These are phyloP conservation scores for Penicillium steckii DNA, from an alignment of 495 filamentous ascomycete genomes.

Conservation along the genomic window DNA sequence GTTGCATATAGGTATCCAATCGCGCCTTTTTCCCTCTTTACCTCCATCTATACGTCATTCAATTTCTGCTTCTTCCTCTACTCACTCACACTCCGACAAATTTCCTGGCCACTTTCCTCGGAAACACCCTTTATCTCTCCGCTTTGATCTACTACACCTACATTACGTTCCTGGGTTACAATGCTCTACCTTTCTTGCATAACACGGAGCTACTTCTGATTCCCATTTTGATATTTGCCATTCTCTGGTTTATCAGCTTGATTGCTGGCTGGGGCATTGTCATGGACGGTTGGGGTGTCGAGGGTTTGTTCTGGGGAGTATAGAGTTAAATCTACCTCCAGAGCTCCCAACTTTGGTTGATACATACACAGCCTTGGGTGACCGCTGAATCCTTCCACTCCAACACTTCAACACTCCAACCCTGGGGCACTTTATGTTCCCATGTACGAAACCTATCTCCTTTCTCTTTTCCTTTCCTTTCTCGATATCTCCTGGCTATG, in stretches of 20 bases:
- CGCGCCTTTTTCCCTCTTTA: slow-evolving; percentile 74
- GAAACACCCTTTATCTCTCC: slow-evolving; percentile 69
- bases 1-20: slow-evolving; percentile 57
- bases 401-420: background rate
- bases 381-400: background rate
- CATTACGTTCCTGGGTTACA: slow-evolving; percentile 75
- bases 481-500: slow-evolving; percentile 14
- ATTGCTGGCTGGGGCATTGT: slow-evolving; percentile 48
- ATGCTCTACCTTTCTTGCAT: slow-evolving; percentile 70
- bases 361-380: slow-evolving; percentile 2
- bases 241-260: slow-evolving; percentile 64
- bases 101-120: slow-evolving; percentile 62
- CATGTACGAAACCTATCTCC: slow-evolving; percentile 17
- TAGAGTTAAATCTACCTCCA: slow-evolving; percentile 12
- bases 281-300: slow-evolving; percentile 42
- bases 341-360: too few species aligned
- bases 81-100: slow-evolving; percentile 42
- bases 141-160: slow-evolving; percentile 70
- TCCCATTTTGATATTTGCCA: slow-evolving; percentile 57
- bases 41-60: slow-evolving; percentile 69
- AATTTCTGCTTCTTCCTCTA: slow-evolving; percentile 69
- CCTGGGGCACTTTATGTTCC: slow-evolving; percentile 1
- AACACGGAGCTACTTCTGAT: slow-evolving; percentile 69
- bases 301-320: slow-evolving; percentile 48
- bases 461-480: slow-evolving; percentile 6